Conservation (phyloP, 176 grass and related monocot species). For the Olyra latifolia region DNA sequence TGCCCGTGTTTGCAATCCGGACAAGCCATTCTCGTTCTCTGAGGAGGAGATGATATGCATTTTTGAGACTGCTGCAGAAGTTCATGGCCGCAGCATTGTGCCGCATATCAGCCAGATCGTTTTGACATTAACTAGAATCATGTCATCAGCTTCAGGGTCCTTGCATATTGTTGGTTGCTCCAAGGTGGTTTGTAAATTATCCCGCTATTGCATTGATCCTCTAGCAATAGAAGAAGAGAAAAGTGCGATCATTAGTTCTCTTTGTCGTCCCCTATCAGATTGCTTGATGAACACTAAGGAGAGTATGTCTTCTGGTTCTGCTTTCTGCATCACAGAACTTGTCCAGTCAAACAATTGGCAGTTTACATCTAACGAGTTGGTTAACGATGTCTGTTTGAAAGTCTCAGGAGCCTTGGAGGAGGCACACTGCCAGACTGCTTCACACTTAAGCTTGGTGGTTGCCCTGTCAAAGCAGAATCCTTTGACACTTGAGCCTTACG, state of each 20-base stretch:
- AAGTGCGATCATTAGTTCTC: constrained; percentile 36
- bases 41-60: constrained; percentile 49
- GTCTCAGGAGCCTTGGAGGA: constrained; percentile 56
- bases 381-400: constrained; percentile 68
- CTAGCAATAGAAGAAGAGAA: constrained; percentile 48
- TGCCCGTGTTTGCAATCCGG: constrained; percentile 36
- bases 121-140: constrained; percentile 38
- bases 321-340: constrained; percentile 55
- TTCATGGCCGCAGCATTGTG: constrained; percentile 49
- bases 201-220: constrained; percentile 54
- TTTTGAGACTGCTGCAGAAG: constrained; percentile 55
- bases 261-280: constrained; percentile 57
- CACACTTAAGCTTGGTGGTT: constrained; percentile 55
- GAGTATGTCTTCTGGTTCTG: constrained; percentile 52
- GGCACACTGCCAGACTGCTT: constrained; percentile 42
- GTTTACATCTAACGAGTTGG: constrained; percentile 53
- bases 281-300: constrained; percentile 53
- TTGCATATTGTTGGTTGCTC: constrained; percentile 43
- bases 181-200: constrained; percentile 46
- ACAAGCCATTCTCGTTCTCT: constrained; percentile 25
- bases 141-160: constrained; percentile 34
- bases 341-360: constrained; percentile 62
- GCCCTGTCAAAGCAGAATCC: constrained; percentile 45
- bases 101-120: constrained; percentile 50
- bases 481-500: constrained; percentile 65